Percentiles rank a stretch among this genome's conserved stretches.
These are phyloP conservation scores for Graphiopsis chlorocephala DNA, from an alignment of 2,329 filamentous ascomycete genomes.

Conservation along the genomic window DNA sequence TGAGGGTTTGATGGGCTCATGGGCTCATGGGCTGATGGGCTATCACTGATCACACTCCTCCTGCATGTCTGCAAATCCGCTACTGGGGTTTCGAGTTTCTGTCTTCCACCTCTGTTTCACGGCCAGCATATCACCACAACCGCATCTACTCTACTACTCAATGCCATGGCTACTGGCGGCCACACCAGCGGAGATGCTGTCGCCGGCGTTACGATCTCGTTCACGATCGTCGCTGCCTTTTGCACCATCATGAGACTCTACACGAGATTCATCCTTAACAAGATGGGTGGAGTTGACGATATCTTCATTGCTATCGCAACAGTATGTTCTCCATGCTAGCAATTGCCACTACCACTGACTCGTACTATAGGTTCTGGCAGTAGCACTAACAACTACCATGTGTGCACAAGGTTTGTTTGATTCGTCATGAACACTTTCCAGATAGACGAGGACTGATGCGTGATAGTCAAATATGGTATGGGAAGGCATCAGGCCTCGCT, in stretches of 20 bases:
- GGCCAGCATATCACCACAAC: not conserved
- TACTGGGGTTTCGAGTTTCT: not conserved
- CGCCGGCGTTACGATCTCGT: constrained; percentile 26
- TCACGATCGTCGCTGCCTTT: constrained; percentile 25
- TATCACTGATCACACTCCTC: not conserved
- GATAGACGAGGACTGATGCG: not conserved
- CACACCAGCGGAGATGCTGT: constrained; percentile 29
- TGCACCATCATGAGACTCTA: constrained; percentile 23
- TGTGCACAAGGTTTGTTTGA: constrained; percentile 17
- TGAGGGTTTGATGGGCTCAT: not conserved
- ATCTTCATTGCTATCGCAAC: constrained; percentile 16
- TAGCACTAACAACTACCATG: constrained; percentile 19
- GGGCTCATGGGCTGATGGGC: not conserved
- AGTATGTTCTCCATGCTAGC: constrained; percentile 3
- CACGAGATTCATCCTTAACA: constrained; percentile 18
- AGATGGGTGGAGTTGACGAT: constrained; percentile 22
- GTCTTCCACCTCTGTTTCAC: not conserved
- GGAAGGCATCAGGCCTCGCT: constrained; percentile 19
- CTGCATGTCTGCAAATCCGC: not conserved
- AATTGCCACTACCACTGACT: not conserved
- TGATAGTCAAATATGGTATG: constrained; percentile 22
- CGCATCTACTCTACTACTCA: not conserved
- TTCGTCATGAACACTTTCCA: not conserved
- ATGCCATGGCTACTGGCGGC: constrained; percentile 15
- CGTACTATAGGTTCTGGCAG: constrained; percentile 14